Percentiles rank a stretch among this genome's conserved stretches.
Evolutionary conservation across 345 rosid genomes (phyloP).

Genomic region (Aquilaria yunnanensis): DNA sequence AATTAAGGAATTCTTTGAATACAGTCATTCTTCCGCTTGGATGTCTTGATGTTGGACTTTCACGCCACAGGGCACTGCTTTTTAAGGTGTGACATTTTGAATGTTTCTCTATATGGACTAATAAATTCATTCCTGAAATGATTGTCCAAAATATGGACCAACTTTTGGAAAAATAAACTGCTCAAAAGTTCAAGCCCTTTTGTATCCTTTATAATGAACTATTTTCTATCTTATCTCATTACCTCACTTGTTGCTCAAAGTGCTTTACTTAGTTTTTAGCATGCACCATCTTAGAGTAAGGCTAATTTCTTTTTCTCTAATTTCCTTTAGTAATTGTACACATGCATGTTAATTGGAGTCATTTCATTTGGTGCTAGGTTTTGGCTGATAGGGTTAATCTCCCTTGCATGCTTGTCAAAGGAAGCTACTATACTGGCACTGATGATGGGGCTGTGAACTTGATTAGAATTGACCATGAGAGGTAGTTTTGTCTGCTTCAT

Average conservation of each 20-base stretch:
- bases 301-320: not conserved
- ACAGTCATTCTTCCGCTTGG: slow-evolving; percentile 80
- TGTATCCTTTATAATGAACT: not conserved
- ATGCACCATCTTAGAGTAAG: not conserved
- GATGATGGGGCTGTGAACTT: slow-evolving; percentile 95
- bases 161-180: not conserved
- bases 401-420: slow-evolving; percentile 92
- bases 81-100: slow-evolving; percentile 53
- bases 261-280: not conserved
- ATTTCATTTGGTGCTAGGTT: slow-evolving; percentile 42
- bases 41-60: slow-evolving; percentile 76
- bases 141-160: slow-evolving; percentile 7
- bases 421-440: slow-evolving; percentile 94
- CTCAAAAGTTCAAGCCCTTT: not conserved
- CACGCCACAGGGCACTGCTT: slow-evolving; percentile 94
- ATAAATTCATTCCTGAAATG: slow-evolving; percentile 4
- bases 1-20: slow-evolving; percentile 55
- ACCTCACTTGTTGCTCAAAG: not conserved
- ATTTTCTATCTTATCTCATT: slow-evolving; percentile 7
- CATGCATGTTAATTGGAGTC: slow-evolving; percentile 3
- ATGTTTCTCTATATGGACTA: slow-evolving; percentile 4
- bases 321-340: slow-evolving; percentile 8
- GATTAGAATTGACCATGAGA: slow-evolving; percentile 61
- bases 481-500: slow-evolving; percentile 32
- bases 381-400: slow-evolving; percentile 85